Base-by-base conservation (phyloP, 176 grass and related monocot species). In the Themeda triandra region DNA sequence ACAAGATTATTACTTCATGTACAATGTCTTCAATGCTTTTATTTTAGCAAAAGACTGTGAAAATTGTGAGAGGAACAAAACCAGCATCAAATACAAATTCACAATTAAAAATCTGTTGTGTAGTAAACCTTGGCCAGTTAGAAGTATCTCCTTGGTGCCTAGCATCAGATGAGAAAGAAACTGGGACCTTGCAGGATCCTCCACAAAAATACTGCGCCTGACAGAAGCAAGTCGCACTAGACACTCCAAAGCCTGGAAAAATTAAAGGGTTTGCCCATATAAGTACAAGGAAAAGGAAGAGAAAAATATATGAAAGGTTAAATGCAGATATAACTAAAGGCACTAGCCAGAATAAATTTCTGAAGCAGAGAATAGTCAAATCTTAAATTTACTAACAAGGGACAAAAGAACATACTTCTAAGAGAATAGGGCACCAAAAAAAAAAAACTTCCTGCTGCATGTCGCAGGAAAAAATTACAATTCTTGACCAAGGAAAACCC, bases 91-190 rank as follows among this genome's bases (percentile, higher is more conserved):
- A 69, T 25, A 86, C 18, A 63, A 75, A 30, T 75, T 86, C 44
- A 40, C 5, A 66, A 66, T 29, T 39, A 79, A 69, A 60, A 10
- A 5, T 8, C 68, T 12, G 8, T 48, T 62, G 65, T 66, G 59
- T 70, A 12, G 31, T 83, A 72, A 75, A 98, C 97, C 97, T 99
- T 95, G 91, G 83, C 97, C 97, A 54, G 88, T 99, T 92, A 94
- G 91, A 69, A 99, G 91, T 86, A 99, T 99, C 86, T 99, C 97
- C 86, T 94, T 96, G 18, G 97, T 99, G 81, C 97, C 97, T 72
- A 81, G 79, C 97, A 99, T 99, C 62, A 99, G 71, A 92, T 99
- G 91, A 82, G 86, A 90, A 60, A 99, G 89, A 87, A 91, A 99
- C 49, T 91, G 93, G 51, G 86, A 91, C 71, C 97, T 90, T 56